Evolutionary conservation across 148 eudicot genomes (phyloP), one percentile per base, ranked within the genome.

Genomic region (Cornus florida): DNA sequence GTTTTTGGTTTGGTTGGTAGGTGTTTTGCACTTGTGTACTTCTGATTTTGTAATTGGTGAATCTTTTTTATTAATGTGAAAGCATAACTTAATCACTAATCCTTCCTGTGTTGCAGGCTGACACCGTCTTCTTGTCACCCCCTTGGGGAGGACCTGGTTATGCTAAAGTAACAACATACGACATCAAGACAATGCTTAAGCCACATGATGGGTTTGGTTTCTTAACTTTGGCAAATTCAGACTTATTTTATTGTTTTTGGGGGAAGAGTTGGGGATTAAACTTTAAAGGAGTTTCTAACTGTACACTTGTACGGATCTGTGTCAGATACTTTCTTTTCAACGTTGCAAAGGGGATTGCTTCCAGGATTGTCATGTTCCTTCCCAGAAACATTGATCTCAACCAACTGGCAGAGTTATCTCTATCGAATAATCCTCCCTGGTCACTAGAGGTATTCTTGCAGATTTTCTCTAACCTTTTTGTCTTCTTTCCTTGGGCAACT

Each of bases 141-240:
- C 99, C 99, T 22, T 96, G 99, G 99, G 99, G 99, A 73, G 99
- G 99, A 72, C 99, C 99, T 20, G 90, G 87, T 69, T 96, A 96
- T 82, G 56, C 79, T 38, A 92, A 91, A 82, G 86, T 73, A 74
- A 73, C 85, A 77, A 81, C 83, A 10, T 96, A 93, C 81, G 86
- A 88, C 84, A 78, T 96, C 57, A 81, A 73, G 33, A 86, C 83
- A 38, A 92, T 93, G 98, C 98, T 96, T 74, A 93, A 84, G 88
- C 99, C 99, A 24, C 85, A 83, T 74, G 90, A 89, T 75, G 99
- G 97, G 88, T 86, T 71, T 46, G 56, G 70, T 50, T 67, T 84
- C 73, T 68, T 32, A 53, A 53, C 46, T 72, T 56, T 70, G 28
- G 48, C 39, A 62, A 19, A 24, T 70, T 70, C 19, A 4, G 39